Percentiles rank a stretch among this genome's conserved stretches.
phyloP scores from a whole-genome alignment of 257 asterid genomes.

The Capsicum pubescens region DNA sequence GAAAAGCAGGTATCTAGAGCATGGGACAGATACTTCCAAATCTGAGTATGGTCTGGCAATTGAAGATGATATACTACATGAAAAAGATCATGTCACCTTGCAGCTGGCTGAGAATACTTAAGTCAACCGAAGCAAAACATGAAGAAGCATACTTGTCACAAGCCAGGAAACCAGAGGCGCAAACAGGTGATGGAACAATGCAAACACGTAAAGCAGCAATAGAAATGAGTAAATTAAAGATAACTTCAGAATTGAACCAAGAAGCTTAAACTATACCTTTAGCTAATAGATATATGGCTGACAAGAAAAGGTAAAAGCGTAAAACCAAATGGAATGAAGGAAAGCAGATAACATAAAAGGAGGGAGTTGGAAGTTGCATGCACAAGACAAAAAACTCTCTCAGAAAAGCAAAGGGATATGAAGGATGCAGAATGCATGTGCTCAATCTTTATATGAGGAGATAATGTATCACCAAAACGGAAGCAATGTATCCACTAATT shows the following conservation, averaged over 20 bases:
- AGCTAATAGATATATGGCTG: neutral
- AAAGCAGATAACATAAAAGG: neutral
- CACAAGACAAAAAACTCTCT: neutral
- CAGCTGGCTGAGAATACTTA: neutral
- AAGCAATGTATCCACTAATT: neutral
- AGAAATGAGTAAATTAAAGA: neutral
- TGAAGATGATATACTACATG: neutral
- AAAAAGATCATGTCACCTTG: neutral
- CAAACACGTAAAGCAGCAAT: neutral
- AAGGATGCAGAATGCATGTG: neutral
- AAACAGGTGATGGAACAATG: neutral
- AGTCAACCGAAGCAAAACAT: neutral
- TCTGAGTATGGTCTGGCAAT: neutral
- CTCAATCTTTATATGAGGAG: neutral
- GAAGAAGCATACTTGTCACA: neutral
- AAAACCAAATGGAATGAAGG: conserved; percentile 8
- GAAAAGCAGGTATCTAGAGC: neutral
- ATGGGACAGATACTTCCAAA: neutral
- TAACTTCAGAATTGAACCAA: neutral
- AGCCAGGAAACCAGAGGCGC: conserved; percentile 2
- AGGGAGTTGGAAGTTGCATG: neutral
- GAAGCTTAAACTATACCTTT: neutral
- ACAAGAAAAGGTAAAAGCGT: neutral
- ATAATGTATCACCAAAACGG: neutral
- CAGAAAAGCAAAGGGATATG: neutral